A percentile compares a stretch with the other conserved stretches of the same genome.
phyloP scores from a whole-genome alignment of 768 basidiomycete species.

The Pulveroboletus sp. region DNA sequence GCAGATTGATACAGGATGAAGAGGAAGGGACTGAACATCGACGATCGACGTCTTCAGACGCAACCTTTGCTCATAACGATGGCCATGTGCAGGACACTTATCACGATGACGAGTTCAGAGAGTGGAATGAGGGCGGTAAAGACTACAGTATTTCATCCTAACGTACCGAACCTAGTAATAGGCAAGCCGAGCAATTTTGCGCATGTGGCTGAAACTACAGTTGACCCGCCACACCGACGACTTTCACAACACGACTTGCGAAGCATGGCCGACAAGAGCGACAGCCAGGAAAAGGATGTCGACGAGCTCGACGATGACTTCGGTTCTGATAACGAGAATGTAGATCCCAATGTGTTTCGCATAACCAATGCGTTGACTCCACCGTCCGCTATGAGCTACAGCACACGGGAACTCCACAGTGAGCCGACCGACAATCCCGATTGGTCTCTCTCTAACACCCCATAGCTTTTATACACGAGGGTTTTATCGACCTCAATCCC shows the following conservation, averaged over 20 bases:
- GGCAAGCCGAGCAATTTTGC: not conserved
- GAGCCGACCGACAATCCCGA: conserved; percentile 11
- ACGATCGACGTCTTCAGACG: conserved; percentile 35
- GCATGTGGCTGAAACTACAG: conserved; percentile 16
- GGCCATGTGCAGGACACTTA: conserved; percentile 9
- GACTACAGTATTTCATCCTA: not conserved
- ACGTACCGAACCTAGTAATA: not conserved
- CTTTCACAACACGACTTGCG: not conserved
- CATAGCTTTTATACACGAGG: conserved; percentile 62
- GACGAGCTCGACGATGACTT: conserved; percentile 46
- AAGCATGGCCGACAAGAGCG: conserved; percentile 18
- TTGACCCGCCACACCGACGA: not conserved
- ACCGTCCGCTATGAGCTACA: conserved; percentile 37
- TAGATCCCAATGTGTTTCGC: conserved; percentile 39
- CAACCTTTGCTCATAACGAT: conserved; percentile 28
- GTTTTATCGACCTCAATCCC: conserved; percentile 64
- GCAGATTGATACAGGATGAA: conserved; percentile 36
- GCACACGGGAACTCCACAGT: conserved; percentile 47
- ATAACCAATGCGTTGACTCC: conserved; percentile 40
- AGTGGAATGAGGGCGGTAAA: conserved; percentile 24
- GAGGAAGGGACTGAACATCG: conserved; percentile 33
- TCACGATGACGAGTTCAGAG: conserved; percentile 32
- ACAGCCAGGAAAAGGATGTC: conserved; percentile 35
- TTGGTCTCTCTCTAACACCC: not conserved
- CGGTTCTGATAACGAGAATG: conserved; percentile 37